Base-by-base conservation (phyloP, 2,329 filamentous ascomycete genomes). In the Fusarium camptoceras region DNA sequence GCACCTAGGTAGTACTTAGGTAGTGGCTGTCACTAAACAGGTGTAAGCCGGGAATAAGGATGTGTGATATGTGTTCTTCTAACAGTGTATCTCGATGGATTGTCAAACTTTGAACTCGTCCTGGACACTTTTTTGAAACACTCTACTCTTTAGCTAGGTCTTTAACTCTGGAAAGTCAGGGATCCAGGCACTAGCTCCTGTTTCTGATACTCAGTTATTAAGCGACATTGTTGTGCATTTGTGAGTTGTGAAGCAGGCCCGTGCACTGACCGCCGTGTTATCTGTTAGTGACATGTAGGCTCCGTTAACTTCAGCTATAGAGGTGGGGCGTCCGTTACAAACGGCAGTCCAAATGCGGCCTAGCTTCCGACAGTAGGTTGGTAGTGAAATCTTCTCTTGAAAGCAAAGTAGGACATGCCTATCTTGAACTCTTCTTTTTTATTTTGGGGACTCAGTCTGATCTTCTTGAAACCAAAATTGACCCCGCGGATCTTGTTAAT, bases 311-410 rank as follows among this genome's bases (percentile, higher is more conserved):
- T 5, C 24, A 41, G 8, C 31, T 16, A 15, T 15, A 11, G 8
- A 11, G 34, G 55, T 15, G 55, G 59, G 14, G 16, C 28, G 7
- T 42, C 27, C 47, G 54, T 60, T 43, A 42, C 28, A 65, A 16
- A 71, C 68, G 64, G 55, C 48, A 28, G 5, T 15, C 49, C 20
- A 43, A 31, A 55, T 30, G 16, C 10, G 42, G 64, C 39, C 61
- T 71, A 71, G 68, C 53, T 59, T 14, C 39, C 12, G 20, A n/a
- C 18, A 30, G 18, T 24, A 53, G 30, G 22, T 37, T 4, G n/a
- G 18, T 46, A 44, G 10, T 71, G 64, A 71, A 71, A 71, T 71
- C 68, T 71, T 71, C 68, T 61, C 58, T 60, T 44, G 54, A 39
- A 25, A 31, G 57, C 50, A 27, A 62, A 48, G 64, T 66, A 66